Conservation (phyloP, 257 asterid genomes). For the Cinchona pubescens region DNA sequence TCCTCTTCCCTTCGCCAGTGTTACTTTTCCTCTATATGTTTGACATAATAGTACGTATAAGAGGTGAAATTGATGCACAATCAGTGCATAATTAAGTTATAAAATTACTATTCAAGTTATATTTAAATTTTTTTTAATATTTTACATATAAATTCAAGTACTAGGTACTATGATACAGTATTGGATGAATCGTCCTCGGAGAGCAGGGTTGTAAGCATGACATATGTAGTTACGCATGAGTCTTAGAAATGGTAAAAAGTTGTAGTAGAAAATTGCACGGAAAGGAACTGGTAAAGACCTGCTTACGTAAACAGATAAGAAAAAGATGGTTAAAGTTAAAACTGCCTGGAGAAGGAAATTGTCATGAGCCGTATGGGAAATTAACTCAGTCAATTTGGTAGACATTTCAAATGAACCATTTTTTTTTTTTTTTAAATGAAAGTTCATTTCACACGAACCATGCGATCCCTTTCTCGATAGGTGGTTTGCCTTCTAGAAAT, state of each 20-base stretch:
- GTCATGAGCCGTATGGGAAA: not conserved
- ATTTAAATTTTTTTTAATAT: not conserved
- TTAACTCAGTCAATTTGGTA: not conserved
- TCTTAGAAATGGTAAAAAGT: not conserved
- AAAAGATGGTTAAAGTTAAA: not conserved
- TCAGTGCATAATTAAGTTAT: no score
- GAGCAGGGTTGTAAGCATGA: not conserved
- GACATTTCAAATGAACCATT: not conserved
- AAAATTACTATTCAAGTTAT: no score
- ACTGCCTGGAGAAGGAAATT: not conserved
- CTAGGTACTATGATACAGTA: not conserved
- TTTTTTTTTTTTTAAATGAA: no score
- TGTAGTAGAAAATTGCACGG: not conserved
- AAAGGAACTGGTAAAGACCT: not conserved
- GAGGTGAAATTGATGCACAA: not conserved
- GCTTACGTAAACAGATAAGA: not conserved
- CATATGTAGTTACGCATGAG: not conserved
- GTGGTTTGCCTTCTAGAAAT: no score
- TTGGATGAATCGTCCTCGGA: not conserved
- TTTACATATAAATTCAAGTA: not conserved
- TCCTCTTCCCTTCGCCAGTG: no score
- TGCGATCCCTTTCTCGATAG: no score
- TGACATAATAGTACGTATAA: not conserved
- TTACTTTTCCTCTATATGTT: not conserved
- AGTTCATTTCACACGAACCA: no score